Evolutionary conservation across 1,284 basidiomycete genomes (phyloP).

Genomic region (Vanrija sp.): DNA sequence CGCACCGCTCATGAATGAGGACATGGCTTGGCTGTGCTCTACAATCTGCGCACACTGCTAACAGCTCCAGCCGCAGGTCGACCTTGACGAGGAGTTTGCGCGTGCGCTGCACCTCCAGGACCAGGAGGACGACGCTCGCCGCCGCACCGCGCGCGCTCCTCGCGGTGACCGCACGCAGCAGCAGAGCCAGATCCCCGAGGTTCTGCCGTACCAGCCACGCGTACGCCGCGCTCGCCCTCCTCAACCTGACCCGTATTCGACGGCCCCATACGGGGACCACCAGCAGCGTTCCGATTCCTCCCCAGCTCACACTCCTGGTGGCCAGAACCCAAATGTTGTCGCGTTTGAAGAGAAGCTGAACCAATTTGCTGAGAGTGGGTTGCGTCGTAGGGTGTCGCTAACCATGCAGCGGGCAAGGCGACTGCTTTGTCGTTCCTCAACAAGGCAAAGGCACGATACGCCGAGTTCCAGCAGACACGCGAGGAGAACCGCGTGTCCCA

Average conservation of each 20-base stretch:
- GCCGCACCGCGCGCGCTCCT: not conserved
- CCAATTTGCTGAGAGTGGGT: slow-evolving; percentile 42
- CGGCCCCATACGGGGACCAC: not conserved
- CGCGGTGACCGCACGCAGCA: not conserved
- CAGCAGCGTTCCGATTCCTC: slow-evolving; percentile 6
- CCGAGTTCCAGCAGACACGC: slow-evolving; percentile 30
- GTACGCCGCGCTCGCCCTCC: slow-evolving; percentile 28
- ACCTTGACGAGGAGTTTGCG: slow-evolving; percentile 47
- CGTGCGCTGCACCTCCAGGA: slow-evolving; percentile 44
- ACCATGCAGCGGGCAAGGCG: slow-evolving; percentile 35
- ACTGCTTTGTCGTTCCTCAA: slow-evolving; percentile 42
- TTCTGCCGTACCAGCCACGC: slow-evolving; percentile 46
- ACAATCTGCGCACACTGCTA: too few relatives aligned
- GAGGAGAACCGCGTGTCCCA: slow-evolving; percentile 5
- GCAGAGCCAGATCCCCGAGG: slow-evolving; percentile 7
- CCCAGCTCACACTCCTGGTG: not conserved
- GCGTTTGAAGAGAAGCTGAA: slow-evolving; percentile 44
- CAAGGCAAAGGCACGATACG: slow-evolving; percentile 38
- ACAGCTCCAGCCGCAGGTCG: slow-evolving; percentile 35
- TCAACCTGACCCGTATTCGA: slow-evolving; percentile 6
- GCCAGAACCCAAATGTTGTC: slow-evolving; percentile 32
- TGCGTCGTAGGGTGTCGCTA: not conserved
- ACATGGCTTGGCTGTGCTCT: too few relatives aligned
- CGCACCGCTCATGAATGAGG: too few relatives aligned
- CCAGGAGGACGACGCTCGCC: slow-evolving; percentile 25